Conservation (phyloP, 176 grass and related monocot species). For the Oryza rufipogon region DNA sequence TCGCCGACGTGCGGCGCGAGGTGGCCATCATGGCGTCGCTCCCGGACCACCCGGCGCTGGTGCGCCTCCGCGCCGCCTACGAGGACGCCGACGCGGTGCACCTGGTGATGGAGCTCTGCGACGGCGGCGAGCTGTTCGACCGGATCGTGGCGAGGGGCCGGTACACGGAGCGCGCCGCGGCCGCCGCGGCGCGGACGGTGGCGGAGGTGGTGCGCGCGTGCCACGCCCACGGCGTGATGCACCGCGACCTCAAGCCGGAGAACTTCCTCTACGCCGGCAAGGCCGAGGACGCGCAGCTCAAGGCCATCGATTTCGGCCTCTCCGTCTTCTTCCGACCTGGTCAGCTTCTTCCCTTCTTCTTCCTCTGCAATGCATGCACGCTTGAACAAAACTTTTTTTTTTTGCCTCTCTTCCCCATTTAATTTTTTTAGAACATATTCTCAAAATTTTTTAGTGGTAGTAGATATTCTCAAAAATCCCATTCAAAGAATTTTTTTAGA, state of each 20-base stretch:
- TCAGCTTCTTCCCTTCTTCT: slow-evolving; percentile 17
- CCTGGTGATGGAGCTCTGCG: slow-evolving; percentile 87
- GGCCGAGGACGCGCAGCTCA: slow-evolving; percentile 67
- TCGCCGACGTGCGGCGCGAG: slow-evolving; percentile 75
- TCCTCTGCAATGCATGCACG: background rate
- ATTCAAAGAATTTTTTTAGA: too few species aligned
- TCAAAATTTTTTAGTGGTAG: too few species aligned
- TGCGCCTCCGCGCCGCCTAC: slow-evolving; percentile 54
- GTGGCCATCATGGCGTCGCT: slow-evolving; percentile 79
- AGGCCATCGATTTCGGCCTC: slow-evolving; percentile 86
- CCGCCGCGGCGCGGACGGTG: slow-evolving; percentile 39
- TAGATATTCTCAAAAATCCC: too few species aligned
- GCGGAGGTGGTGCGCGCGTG: slow-evolving; percentile 69
- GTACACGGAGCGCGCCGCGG: slow-evolving; percentile 80
- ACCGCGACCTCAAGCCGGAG: slow-evolving; percentile 93
- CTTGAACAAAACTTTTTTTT: background rate
- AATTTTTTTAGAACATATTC: background rate
- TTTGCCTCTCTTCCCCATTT: background rate
- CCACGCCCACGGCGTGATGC: slow-evolving; percentile 82
- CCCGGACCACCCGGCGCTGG: slow-evolving; percentile 66
- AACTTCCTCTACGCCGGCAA: slow-evolving; percentile 76
- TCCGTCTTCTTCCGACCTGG: slow-evolving; percentile 87
- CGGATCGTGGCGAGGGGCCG: slow-evolving; percentile 67
- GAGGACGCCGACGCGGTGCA: slow-evolving; percentile 77
- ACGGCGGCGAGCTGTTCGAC: slow-evolving; percentile 85